Evolutionary conservation across 83 land plant species (phyloP).

Genomic region (Larix sibirica): DNA sequence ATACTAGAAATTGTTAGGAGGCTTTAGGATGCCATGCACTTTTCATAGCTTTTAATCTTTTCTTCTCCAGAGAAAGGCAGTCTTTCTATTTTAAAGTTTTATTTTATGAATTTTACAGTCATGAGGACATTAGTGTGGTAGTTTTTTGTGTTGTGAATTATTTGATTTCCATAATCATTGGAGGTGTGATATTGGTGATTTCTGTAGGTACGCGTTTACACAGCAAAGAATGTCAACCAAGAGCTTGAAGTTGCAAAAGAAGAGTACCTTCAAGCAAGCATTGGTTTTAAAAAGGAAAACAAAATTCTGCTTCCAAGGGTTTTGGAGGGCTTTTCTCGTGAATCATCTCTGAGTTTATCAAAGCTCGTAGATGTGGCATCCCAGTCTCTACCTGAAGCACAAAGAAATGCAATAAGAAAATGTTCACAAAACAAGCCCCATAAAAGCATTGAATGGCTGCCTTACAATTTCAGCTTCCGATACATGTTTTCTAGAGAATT

Average conservation of each 20-base stretch:
- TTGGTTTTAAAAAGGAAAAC: slow-evolving; percentile 39
- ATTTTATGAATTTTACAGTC: not conserved
- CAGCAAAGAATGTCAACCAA: slow-evolving; percentile 51
- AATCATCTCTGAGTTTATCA: slow-evolving; percentile 27
- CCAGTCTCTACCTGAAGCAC: slow-evolving; percentile 34
- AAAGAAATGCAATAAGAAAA: slow-evolving; percentile 24
- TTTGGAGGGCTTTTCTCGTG: slow-evolving; percentile 56
- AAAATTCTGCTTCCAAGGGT: slow-evolving; percentile 70
- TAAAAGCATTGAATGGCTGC: slow-evolving; percentile 72
- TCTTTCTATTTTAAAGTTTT: not conserved
- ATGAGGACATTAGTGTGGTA: not conserved
- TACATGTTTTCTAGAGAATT: slow-evolving; percentile 69
- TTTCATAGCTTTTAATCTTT: not conserved
- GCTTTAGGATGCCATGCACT: not conserved
- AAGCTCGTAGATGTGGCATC: slow-evolving; percentile 45
- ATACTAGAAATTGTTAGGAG: not conserved
- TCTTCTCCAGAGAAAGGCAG: not conserved
- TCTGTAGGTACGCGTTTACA: slow-evolving; percentile 64
- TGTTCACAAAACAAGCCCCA: slow-evolving; percentile 34
- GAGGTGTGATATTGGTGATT: not conserved
- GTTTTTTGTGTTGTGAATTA: not conserved
- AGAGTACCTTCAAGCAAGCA: slow-evolving; percentile 57
- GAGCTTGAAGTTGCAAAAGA: slow-evolving; percentile 75
- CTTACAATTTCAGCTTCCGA: slow-evolving; percentile 69
- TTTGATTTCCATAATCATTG: not conserved